Evolutionary conservation across 371 early-diverging fungal species (phyloP), one percentile per base, ranked within the genome.

Genomic region (Mortierella sp.): DNA sequence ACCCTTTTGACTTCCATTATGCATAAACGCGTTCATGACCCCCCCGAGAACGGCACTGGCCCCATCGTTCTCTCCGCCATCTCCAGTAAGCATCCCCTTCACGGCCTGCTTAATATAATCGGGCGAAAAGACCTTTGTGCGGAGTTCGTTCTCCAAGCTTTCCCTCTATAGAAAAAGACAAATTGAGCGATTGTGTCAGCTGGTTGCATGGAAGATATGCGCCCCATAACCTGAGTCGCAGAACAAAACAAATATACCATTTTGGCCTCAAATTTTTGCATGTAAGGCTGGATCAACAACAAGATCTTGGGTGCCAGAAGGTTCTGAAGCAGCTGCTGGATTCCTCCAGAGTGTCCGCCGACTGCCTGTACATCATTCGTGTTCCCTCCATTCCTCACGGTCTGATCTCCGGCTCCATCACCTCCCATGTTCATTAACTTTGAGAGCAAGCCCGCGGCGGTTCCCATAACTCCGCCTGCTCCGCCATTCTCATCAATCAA

Each of bases 51-150:
- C 58, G 3, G 78, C 55, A 27, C 60, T 61, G 5, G 57, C 52
- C 11, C 51, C 64, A 9, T 50, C 64, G 3, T 60, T 6, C n/a
- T 19, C 28, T 8, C 37, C 58, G 17, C 75, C 68, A 11, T 28
- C 58, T 14, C 75, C 69, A 6, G 60, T 47, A 6, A 76, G 34
- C 70, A 69, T 69, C 31, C 34, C 41, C 59, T 60, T 50, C 23
- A 69, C 64, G 2, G 64, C 60, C 37, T 50, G 46, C 50, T 76
- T 76, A 53, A 76, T 69, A 21, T 64, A 69, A 32, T 76, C 76
- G n/a, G 54, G 12, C 9, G 69, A 69, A 60, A 76, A 76, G 50
- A 76, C 58, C 56, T 76, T 76, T 48, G 30, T 69, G 48, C 76
- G 76, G 47, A 76, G 70, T 49, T 76, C 65, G 9, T 31, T 52